These are phyloP conservation scores for Epichloe amarillans DNA, from an alignment of 2,329 filamentous ascomycete genomes.

Conservation along the genomic window DNA sequence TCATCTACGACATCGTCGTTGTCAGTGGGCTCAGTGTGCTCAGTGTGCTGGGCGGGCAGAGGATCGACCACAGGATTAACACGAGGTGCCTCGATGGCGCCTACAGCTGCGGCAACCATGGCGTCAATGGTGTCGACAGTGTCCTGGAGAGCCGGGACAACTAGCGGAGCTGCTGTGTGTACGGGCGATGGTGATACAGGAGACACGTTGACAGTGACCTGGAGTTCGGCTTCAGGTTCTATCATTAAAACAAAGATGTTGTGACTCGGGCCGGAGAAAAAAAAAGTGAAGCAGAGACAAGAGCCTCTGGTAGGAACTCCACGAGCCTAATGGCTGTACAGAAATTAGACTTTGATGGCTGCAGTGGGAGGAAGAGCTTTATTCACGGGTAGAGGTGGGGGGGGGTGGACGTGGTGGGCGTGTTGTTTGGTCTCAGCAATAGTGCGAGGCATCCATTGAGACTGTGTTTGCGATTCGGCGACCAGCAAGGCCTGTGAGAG, in stretches of 20 bases:
- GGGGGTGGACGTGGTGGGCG: background rate
- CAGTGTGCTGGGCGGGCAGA: constrained; percentile 15
- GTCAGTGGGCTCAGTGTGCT: constrained; percentile 11
- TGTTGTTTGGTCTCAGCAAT: background rate
- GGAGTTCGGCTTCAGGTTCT: constrained; percentile 31
- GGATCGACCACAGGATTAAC: constrained; percentile 19
- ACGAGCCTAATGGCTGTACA: background rate
- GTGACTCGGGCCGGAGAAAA: constrained; percentile 1
- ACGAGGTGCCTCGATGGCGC: constrained; percentile 13
- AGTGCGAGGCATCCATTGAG: constrained; percentile 1
- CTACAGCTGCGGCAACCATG: constrained; percentile 26
- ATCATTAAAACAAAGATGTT: constrained; percentile 26
- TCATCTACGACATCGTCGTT: constrained; percentile 28
- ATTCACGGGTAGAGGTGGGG: background rate
- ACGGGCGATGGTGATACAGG: constrained; percentile 37
- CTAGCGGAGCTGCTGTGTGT: constrained; percentile 31
- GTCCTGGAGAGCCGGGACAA: constrained; percentile 37
- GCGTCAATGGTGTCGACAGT: constrained; percentile 37
- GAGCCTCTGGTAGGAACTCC: background rate
- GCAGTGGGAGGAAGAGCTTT: background rate
- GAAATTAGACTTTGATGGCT: background rate
- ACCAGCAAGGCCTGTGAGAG: background rate
- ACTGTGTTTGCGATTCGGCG: constrained; percentile 2
- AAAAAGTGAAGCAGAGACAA: constrained; percentile 7
- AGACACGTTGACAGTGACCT: constrained; percentile 39